A percentile compares a stretch with the other conserved stretches of the same genome.
These are phyloP conservation scores for Cyclotella atomus DNA, from an alignment of 108 stramenopile genomes.

Conservation along the genomic window DNA sequence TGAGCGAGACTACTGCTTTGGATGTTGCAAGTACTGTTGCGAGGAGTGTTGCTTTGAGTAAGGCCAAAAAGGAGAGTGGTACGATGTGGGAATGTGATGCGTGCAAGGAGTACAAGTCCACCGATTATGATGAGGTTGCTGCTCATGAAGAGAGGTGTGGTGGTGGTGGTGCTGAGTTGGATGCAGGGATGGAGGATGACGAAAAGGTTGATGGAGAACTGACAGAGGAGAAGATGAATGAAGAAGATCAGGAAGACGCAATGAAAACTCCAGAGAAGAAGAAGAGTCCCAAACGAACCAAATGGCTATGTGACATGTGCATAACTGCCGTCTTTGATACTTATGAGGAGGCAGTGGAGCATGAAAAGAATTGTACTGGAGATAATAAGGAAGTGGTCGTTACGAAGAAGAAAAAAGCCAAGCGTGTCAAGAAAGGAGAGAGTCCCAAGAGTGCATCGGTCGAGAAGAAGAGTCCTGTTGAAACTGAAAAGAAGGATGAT, in stretches of 20 bases:
- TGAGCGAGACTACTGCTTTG: not conserved
- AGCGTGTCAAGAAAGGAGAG: too few species aligned
- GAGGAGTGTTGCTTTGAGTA: not conserved
- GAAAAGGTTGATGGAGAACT: not conserved
- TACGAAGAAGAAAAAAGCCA: not conserved
- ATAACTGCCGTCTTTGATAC: conserved; percentile 7
- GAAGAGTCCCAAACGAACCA: conserved; percentile 5
- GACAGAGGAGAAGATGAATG: not conserved
- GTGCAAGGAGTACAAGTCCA: not conserved
- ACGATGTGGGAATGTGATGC: conserved; percentile 15
- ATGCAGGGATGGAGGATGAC: not conserved
- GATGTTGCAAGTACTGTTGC: too few species aligned
- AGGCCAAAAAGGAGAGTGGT: not conserved
- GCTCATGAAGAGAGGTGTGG: not conserved
- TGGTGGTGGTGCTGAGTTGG: not conserved
- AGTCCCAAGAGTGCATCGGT: not conserved
- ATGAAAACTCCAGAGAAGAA: not conserved
- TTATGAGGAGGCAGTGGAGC: conserved; percentile 27
- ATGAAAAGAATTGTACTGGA: conserved; percentile 8
- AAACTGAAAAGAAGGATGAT: too few species aligned
- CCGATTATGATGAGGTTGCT: conserved; percentile 2
- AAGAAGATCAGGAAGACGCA: not conserved
- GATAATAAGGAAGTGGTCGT: not conserved
- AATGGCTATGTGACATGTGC: conserved; percentile 15
- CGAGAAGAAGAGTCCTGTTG: not conserved